Base-by-base conservation (phyloP, 192 early-diverging fungal species). In the Paraglomus brasilianum region DNA sequence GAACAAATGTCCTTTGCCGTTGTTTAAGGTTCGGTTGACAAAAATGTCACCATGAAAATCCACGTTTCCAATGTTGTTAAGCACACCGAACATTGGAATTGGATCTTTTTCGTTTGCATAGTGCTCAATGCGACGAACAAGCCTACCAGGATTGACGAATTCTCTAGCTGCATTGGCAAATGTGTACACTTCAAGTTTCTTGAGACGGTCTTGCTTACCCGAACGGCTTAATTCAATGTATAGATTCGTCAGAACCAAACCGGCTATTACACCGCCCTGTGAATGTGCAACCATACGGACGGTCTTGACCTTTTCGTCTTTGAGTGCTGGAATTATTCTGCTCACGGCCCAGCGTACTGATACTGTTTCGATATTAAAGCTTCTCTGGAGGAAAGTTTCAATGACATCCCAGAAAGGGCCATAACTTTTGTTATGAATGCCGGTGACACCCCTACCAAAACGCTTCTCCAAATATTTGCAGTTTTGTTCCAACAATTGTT, bases 151-250 rank as follows among this genome's bases (percentile, higher is more conserved):
- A 15, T 65, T 65, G 36, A 4, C 15, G 14, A 65, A 65, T 36
- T 65, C 62, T 14, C 62, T 50, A 30, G 22, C 24, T 49, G 5
- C 46, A 65, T 49, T 65, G 36, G 45, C 44, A 2, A 65, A 65
- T 5, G 62, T 65, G 45, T 49, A 39, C 11, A 65, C 62, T n/a
- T 49, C 30, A n/a, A 65, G 62, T 49, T 65, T 65, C 2, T n/a
- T 65, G 17, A 65, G 30, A 49, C 5, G 36, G 19, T 49, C 7
- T 8, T 38, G 11, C 4, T 65, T 36, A 8, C 41, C 11, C 13
- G 62, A 17, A 24, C 17, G 19, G 41, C 62, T 65, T 13, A 65
- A 65, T 10, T 49, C 44, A 5, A 15, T 24, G 17, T 50, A 65
- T 48, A 65, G 1, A 39, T 36, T 49, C 1, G 14, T 49, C 13